Evolutionary conservation across 371 early-diverging fungal species (phyloP), one percentile per base, ranked within the genome.

Genomic region (Syncephalastrum racemosum): DNA sequence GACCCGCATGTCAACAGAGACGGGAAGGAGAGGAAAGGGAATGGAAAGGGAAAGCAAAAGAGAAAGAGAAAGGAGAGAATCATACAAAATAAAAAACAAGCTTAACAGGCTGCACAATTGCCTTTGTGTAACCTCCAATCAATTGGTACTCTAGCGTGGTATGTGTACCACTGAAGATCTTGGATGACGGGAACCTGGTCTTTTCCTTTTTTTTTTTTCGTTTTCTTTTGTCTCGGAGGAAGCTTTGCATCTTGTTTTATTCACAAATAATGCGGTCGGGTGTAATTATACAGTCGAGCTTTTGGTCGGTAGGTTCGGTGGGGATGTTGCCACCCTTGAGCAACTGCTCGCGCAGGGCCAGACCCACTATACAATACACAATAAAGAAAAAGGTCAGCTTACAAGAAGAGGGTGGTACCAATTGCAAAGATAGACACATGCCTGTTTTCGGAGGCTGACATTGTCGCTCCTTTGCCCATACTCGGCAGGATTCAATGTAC

Each of bases 261-360:
- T 31, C 36, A 16, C 51, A 60, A 46, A 68, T 62, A 10, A 66
- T 53, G n/a, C 58, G 36, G 13, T 48, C 19, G 3, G 71, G 62
- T n/a, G 80, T 72, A 25, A 79, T 24, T 8, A 79, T 52, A 23
- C 42, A 54, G 49, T 76, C 73, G 1, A 76, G 24, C 25, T 62
- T 61, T 53, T 70, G 56, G 52, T 79, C 80, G 1, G 77, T 76
- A n/a, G 65, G 60, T 48, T 79, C 75, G 0, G 69, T 25, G 4
- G 80, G 80, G 50, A 79, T 76, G 4, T 20, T 41, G 5, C 67
- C 70, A 2, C 51, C 48, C 7, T 80, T 75, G 2, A 84, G 66
- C 15, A 87, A 67, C 54, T 87, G 88, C 19, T 71, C 80, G 10
- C 70, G 60, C 27, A 87, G 63, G 3, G 86, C 77, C 23, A 87